A percentile compares a stretch with the other conserved stretches of the same genome.
These are phyloP conservation scores for Tricholoma furcatifolium DNA, from an alignment of 768 basidiomycete genomes.

Conservation along the genomic window DNA sequence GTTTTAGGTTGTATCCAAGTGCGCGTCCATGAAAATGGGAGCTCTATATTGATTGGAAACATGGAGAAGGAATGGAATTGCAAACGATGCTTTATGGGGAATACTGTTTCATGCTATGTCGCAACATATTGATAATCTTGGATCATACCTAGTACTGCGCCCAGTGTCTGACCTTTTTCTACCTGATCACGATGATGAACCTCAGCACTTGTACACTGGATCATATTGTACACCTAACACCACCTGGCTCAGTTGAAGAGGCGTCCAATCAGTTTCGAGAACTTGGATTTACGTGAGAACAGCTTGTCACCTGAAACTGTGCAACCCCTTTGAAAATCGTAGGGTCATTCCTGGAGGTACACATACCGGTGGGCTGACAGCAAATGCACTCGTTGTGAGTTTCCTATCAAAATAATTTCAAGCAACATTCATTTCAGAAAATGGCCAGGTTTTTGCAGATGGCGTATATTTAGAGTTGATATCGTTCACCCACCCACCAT, in stretches of 20 bases:
- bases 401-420: not conserved
- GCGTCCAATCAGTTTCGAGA: slow-evolving; percentile 50
- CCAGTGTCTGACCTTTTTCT: no score
- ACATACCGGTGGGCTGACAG: slow-evolving; percentile 62
- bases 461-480: slow-evolving; percentile 70
- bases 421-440: not conserved
- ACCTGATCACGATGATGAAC: not conserved
- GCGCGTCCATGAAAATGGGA: no score
- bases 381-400: slow-evolving; percentile 62
- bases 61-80: no score
- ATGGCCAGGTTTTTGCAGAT: slow-evolving; percentile 48
- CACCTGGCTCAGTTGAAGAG: slow-evolving; percentile 53
- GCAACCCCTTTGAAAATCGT: not conserved
- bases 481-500: slow-evolving; percentile 55
- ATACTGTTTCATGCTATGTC: no score
- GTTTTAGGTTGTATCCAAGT: no score
- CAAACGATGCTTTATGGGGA: no score
- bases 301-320: not conserved
- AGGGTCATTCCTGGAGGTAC: slow-evolving; percentile 69
- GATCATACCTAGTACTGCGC: no score
- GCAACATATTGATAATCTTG: no score
- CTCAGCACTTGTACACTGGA: slow-evolving; percentile 44
- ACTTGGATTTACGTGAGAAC: slow-evolving; percentile 65
- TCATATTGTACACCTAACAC: slow-evolving; percentile 72
- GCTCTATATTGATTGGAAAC: no score